A percentile compares a stretch with the other conserved stretches of the same genome.
These are phyloP conservation scores for Fusarium pseudonygamai DNA, from an alignment of 2,329 filamentous ascomycete species.

Conservation along the genomic window DNA sequence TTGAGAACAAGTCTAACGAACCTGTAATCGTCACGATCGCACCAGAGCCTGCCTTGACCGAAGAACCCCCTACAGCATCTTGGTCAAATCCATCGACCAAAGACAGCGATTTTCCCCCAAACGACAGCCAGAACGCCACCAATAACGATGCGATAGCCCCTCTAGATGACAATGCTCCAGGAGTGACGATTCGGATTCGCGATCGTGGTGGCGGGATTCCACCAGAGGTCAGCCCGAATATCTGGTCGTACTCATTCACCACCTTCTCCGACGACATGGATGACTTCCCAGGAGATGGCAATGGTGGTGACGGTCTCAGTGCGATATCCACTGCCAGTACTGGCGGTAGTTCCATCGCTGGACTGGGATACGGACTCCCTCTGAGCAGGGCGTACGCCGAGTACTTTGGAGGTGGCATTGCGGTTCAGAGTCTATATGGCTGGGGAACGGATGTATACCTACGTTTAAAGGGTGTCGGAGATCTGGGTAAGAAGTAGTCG, in stretches of 20 bases:
- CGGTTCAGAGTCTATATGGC: slow-evolving; percentile 93
- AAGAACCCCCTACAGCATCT: slow-evolving; percentile 35
- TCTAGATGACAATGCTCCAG: slow-evolving; percentile 74
- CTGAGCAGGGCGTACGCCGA: slow-evolving; percentile 94
- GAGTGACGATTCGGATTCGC: slow-evolving; percentile 93
- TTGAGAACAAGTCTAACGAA: slow-evolving; percentile 83
- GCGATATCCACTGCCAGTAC: slow-evolving; percentile 77
- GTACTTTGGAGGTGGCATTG: slow-evolving; percentile 96
- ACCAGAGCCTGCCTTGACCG: slow-evolving; percentile 62
- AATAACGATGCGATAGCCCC: slow-evolving; percentile 62
- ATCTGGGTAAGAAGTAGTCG: slow-evolving; percentile 51
- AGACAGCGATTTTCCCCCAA: background rate
- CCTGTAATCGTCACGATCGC: slow-evolving; percentile 94
- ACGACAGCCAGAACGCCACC: slow-evolving; percentile 52
- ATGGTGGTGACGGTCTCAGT: slow-evolving; percentile 68
- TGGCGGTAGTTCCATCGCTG: slow-evolving; percentile 86
- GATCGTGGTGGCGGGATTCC: slow-evolving; percentile 95
- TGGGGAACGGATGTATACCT: slow-evolving; percentile 84
- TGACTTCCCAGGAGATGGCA: slow-evolving; percentile 53
- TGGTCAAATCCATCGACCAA: slow-evolving; percentile 42
- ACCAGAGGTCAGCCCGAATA: slow-evolving; percentile 82
- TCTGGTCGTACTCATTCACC: slow-evolving; percentile 98
- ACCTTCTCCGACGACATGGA: slow-evolving; percentile 77
- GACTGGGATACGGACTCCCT: slow-evolving; percentile 91
- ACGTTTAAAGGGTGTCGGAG: slow-evolving; percentile 69